Percentiles rank a stretch among this genome's conserved stretches.
These are phyloP conservation scores for Rosellinia necatrix DNA, from an alignment of 2,329 filamentous ascomycete genomes.

Conservation along the genomic window DNA sequence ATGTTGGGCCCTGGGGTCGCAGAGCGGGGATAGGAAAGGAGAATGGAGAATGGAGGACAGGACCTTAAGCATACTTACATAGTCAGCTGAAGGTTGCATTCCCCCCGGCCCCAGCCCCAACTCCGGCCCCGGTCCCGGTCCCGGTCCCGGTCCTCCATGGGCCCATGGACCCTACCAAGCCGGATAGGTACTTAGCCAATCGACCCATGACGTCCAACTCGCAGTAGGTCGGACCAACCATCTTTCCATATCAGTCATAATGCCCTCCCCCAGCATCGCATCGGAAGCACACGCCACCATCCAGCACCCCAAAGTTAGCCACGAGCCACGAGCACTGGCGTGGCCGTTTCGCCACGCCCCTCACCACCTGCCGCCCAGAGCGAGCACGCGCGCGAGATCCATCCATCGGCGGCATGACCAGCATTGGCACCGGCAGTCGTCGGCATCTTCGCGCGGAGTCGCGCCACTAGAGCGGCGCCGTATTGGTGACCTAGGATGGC, in stretches of 20 bases:
- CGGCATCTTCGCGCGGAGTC: conserved; percentile 21
- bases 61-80: no score
- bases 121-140: no score
- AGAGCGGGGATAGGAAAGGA: no score
- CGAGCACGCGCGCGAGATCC: no score
- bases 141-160: no score
- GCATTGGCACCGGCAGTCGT: background rate
- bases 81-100: no score
- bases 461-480: conserved; percentile 17
- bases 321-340: conserved; percentile 43
- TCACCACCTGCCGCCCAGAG: conserved; percentile 39
- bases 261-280: conserved; percentile 20
- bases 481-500: conserved; percentile 24
- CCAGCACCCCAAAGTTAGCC: conserved; percentile 43
- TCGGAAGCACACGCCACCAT: conserved; percentile 32
- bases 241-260: conserved; percentile 31
- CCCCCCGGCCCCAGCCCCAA: no score
- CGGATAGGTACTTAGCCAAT: no score
- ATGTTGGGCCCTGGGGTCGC: no score
- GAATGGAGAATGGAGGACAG: no score
- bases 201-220: background rate
- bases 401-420: no score
- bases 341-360: conserved; percentile 34
- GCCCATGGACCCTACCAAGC: no score
- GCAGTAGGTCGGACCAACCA: conserved; percentile 25